Conservation (phyloP, 768 basidiomycete species). For the Leccinum aurantiacum region DNA sequence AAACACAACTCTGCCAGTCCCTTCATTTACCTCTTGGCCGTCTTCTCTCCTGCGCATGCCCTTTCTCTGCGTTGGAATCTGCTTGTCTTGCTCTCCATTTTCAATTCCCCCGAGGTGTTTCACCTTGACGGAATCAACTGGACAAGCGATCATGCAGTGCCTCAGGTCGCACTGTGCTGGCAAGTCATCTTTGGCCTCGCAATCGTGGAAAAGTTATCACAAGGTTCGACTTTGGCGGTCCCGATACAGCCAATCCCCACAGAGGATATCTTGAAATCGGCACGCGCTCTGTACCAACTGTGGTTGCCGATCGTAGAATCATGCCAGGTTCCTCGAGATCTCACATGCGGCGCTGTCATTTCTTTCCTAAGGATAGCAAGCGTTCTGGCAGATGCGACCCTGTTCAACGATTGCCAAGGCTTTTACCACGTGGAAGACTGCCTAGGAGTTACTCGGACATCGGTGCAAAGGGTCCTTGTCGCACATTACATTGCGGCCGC, state of each 20-base stretch:
- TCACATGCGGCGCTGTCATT: conserved; percentile 33
- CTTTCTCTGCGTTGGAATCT: conserved; percentile 43
- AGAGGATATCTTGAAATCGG: conserved; percentile 25
- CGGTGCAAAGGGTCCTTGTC: conserved; percentile 11
- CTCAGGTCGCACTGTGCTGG: conserved; percentile 34
- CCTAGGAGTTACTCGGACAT: not conserved
- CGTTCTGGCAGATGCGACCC: conserved; percentile 35
- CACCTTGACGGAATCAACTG: not conserved
- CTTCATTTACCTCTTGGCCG: conserved; percentile 9
- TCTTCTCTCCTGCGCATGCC: conserved; percentile 33
- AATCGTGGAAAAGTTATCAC: conserved; percentile 34
- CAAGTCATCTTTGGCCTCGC: conserved; percentile 42
- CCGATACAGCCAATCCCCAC: not conserved
- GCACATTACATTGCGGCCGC: conserved; percentile 29
- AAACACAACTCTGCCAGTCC: not conserved
- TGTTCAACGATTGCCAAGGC: conserved; percentile 39
- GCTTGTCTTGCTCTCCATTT: conserved; percentile 39
- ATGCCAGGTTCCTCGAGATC: conserved; percentile 34
- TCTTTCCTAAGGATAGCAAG: conserved; percentile 49
- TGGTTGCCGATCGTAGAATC: conserved; percentile 36
- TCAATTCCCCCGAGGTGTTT: conserved; percentile 11
- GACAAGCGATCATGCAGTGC: conserved; percentile 1
- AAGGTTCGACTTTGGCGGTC: conserved; percentile 2
- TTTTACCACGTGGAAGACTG: conserved; percentile 33
- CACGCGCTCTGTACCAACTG: conserved; percentile 39